Percentiles rank a stretch among this genome's conserved stretches.
These are phyloP conservation scores for Sphagnurus paluster DNA, from an alignment of 1,284 basidiomycete genomes.

Conservation along the genomic window DNA sequence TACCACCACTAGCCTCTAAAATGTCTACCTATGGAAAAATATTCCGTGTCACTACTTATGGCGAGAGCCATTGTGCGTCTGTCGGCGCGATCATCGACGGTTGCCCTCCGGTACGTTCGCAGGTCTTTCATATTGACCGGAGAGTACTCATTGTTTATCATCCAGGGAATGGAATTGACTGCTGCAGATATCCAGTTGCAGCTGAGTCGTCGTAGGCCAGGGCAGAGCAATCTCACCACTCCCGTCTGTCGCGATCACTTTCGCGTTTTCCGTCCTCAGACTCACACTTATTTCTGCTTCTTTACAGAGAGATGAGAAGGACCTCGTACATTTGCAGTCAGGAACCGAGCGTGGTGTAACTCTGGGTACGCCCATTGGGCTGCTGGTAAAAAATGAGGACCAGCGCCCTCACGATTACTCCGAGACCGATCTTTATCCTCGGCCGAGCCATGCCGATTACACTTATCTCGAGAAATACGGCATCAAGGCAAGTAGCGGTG, in stretches of 20 bases:
- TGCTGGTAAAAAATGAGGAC: slow-evolving; percentile 97
- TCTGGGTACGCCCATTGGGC: slow-evolving; percentile 94
- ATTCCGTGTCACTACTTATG: slow-evolving; percentile 96
- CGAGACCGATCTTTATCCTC: slow-evolving; percentile 96
- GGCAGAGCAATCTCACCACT: slow-evolving; percentile 96
- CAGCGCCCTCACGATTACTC: slow-evolving; percentile 98
- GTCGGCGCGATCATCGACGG: slow-evolving; percentile 99
- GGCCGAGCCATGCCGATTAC: slow-evolving; percentile 97
- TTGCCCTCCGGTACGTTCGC: slow-evolving; percentile 78
- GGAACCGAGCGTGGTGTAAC: slow-evolving; percentile 94
- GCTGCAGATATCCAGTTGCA: slow-evolving; percentile 90
- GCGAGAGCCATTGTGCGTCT: slow-evolving; percentile 96
- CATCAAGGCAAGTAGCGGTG: slow-evolving; percentile 95
- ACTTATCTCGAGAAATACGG: slow-evolving; percentile 99
- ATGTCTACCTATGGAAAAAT: slow-evolving; percentile 95
- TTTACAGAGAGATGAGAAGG: slow-evolving; percentile 90
- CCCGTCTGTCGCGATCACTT: slow-evolving; percentile 68
- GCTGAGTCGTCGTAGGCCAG: slow-evolving; percentile 89
- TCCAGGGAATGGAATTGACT: slow-evolving; percentile 80
- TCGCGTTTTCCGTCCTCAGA: slow-evolving; percentile 3
- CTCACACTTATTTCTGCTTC: slow-evolving; percentile 6
- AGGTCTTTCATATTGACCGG: not conserved
- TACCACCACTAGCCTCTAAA: slow-evolving; percentile 6
- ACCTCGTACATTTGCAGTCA: slow-evolving; percentile 92
- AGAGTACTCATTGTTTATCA: slow-evolving; percentile 9